These are phyloP conservation scores for Marasmius fiardii DNA, from an alignment of 1,284 basidiomycete genomes.

Conservation along the genomic window DNA sequence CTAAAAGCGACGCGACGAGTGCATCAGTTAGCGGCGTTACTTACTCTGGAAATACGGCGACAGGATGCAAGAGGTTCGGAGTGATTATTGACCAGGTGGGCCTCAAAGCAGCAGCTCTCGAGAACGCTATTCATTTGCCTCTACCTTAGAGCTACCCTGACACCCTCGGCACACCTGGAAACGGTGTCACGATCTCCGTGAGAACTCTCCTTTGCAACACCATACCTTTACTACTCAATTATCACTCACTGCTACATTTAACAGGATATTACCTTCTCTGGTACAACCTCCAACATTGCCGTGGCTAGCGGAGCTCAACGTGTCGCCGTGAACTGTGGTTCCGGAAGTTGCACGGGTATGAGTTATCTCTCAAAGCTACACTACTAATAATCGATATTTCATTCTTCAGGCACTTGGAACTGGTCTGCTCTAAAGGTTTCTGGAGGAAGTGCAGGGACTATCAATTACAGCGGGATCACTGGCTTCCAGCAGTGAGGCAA, in stretches of 20 bases:
- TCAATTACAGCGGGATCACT: no score
- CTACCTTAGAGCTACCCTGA: not conserved
- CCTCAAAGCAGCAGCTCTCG: not conserved
- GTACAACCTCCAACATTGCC: not conserved
- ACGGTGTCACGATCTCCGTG: not conserved
- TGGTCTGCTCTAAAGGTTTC: not conserved
- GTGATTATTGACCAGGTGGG: no score
- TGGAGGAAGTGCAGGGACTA: not conserved
- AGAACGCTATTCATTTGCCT: not conserved
- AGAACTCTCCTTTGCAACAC: no score
- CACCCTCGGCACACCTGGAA: not conserved
- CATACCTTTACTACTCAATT: no score
- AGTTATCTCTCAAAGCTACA: no score
- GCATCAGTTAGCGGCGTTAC: not conserved
- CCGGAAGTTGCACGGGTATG: not conserved
- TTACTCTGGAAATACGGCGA: not conserved
- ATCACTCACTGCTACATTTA: no score
- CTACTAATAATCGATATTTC: no score
- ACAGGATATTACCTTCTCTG: not conserved
- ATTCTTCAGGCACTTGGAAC: not conserved
- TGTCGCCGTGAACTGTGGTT: not conserved
- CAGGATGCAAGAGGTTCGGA: not conserved
- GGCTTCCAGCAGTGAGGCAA: no score
- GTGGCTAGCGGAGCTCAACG: not conserved
- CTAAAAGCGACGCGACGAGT: not conserved